Percentiles rank a stretch among this genome's conserved stretches.
These are phyloP conservation scores for Phytophthora pini DNA, from an alignment of 352 stramenopile species.

Conservation along the genomic window DNA sequence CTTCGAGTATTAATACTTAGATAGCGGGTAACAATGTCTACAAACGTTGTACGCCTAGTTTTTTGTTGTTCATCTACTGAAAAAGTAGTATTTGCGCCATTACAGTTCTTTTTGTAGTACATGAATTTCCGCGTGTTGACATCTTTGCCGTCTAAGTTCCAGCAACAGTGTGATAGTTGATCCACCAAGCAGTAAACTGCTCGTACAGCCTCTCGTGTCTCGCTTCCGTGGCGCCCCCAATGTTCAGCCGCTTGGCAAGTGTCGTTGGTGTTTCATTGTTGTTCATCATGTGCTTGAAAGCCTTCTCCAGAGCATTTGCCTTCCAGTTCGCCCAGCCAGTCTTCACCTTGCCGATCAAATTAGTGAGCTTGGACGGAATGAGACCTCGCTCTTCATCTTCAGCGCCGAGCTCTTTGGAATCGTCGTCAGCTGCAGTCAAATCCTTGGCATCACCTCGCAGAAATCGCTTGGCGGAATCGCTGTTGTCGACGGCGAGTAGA, in stretches of 20 bases:
- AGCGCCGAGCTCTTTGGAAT: neutral
- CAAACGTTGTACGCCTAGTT: no score
- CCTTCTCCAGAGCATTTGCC: conserved; percentile 3
- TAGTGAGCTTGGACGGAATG: conserved; percentile 8
- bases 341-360: conserved; percentile 12
- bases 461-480: conserved; percentile 11
- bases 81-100: no score
- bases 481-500: conserved; percentile 8
- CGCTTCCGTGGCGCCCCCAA: conserved; percentile 9
- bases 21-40: no score
- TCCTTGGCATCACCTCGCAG: conserved; percentile 15
- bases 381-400: conserved; percentile 19
- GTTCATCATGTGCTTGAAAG: conserved; percentile 26
- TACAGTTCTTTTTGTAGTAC: no score
- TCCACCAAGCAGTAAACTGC: conserved; percentile 6
- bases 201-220: conserved; percentile 11
- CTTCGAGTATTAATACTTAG: no score
- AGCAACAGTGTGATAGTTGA: conserved; percentile 9
- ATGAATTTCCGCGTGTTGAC: no score
- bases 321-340: conserved; percentile 17
- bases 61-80: no score
- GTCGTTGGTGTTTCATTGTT: conserved; percentile 13
- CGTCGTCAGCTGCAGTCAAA: conserved; percentile 8
- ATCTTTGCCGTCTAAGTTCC: neutral
- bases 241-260: conserved; percentile 15